A percentile compares a stretch with the other conserved stretches of the same genome.
These are phyloP conservation scores for Hericium rajendrae DNA, from an alignment of 768 basidiomycete genomes.

Conservation along the genomic window DNA sequence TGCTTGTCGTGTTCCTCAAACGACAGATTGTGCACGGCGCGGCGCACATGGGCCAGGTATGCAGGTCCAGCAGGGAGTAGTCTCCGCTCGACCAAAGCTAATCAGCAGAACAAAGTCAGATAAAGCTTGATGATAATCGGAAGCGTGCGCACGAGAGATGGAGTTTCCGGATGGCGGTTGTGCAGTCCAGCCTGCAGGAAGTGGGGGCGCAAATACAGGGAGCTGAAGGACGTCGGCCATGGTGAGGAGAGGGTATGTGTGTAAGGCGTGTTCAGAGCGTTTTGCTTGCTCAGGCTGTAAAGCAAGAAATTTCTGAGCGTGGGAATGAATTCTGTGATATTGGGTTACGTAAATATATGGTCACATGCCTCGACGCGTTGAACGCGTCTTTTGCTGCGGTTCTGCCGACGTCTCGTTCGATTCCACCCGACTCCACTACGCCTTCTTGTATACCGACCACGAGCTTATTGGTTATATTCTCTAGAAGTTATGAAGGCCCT, in stretches of 20 bases:
- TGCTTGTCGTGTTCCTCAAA: slow-evolving; percentile 79
- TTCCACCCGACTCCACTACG: background rate
- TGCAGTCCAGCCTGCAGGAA: slow-evolving; percentile 36
- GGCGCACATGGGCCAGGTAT: slow-evolving; percentile 73
- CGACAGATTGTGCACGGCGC: slow-evolving; percentile 63
- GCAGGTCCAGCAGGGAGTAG: slow-evolving; percentile 84
- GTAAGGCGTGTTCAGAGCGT: background rate
- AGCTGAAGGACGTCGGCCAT: slow-evolving; percentile 22
- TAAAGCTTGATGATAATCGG: background rate
- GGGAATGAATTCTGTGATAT: slow-evolving; percentile 3
- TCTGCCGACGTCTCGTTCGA: background rate
- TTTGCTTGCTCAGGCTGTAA: background rate
- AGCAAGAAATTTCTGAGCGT: slow-evolving; percentile 7
- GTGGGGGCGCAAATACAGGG: slow-evolving; percentile 31
- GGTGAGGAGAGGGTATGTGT: slow-evolving; percentile 2
- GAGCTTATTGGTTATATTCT: too few species aligned
- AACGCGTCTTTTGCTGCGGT: slow-evolving; percentile 1
- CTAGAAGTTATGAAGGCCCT: too few species aligned
- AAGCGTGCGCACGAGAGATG: slow-evolving; percentile 20
- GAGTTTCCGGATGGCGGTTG: slow-evolving; percentile 26
- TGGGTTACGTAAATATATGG: too few species aligned
- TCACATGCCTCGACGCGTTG: slow-evolving; percentile 1
- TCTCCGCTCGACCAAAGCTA: slow-evolving; percentile 34
- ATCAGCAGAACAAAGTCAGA: background rate
- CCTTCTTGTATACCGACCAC: too few species aligned